Percentiles rank a stretch among this genome's conserved stretches.
Evolutionary conservation across 768 basidiomycete genomes (phyloP).

Genomic region (Cubamyces lactineus): DNA sequence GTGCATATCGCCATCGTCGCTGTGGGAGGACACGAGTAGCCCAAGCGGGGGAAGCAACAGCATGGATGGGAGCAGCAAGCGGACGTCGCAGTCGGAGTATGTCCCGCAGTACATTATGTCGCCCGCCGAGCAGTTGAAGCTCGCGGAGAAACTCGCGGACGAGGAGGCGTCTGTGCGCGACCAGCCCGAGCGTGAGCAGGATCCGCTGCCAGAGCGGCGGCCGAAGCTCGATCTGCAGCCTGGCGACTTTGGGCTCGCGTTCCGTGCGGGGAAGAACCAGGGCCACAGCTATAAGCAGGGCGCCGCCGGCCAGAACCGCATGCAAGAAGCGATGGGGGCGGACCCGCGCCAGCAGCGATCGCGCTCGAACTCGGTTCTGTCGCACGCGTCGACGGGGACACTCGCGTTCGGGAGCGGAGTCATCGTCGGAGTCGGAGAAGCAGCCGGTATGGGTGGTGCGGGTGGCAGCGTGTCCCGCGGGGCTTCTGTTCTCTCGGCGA

Average conservation of each 20-base stretch:
- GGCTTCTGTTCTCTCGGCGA: constrained; percentile 10
- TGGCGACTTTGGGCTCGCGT: constrained; percentile 29
- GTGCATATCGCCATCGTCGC: constrained; percentile 41
- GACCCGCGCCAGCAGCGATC: constrained; percentile 13
- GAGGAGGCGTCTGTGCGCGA: constrained; percentile 28
- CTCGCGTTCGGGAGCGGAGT: constrained; percentile 24
- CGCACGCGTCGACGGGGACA: constrained; percentile 27
- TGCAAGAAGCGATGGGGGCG: neutral
- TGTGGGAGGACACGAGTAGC: constrained; percentile 46
- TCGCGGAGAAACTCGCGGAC: constrained; percentile 54
- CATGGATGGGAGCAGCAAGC: constrained; percentile 21
- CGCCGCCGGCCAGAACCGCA: constrained; percentile 10
- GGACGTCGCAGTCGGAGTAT: constrained; percentile 48
- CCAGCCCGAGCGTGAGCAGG: constrained; percentile 12
- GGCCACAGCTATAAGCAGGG: too few species aligned
- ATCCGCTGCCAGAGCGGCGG: constrained; percentile 19
- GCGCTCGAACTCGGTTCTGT: constrained; percentile 29
- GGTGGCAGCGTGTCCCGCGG: constrained; percentile 10
- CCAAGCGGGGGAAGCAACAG: neutral
- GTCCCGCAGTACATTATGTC: constrained; percentile 69
- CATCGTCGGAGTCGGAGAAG: neutral
- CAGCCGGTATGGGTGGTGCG: neutral
- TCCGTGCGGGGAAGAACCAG: constrained; percentile 12
- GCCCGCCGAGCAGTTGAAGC: constrained; percentile 61
- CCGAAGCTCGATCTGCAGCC: constrained; percentile 30